These are phyloP conservation scores for Spiraea crenata DNA, from an alignment of 331 rosid genomes.

Conservation along the genomic window DNA sequence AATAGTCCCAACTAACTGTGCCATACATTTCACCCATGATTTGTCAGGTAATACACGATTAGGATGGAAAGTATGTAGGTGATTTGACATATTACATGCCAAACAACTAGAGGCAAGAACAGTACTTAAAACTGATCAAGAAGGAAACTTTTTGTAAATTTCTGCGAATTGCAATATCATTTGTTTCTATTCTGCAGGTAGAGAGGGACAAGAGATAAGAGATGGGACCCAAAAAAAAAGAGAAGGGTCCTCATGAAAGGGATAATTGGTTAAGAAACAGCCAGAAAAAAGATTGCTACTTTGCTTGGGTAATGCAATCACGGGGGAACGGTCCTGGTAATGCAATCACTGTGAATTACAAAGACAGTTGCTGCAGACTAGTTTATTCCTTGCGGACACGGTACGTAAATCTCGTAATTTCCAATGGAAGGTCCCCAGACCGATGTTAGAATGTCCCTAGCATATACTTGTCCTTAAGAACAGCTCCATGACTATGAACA, in stretches of 20 bases:
- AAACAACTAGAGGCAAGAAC: neutral
- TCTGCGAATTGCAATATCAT: too few relatives aligned
- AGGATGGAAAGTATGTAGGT: neutral
- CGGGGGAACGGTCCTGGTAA: slow-evolving; percentile 15
- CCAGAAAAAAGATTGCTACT: neutral
- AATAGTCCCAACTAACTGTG: neutral
- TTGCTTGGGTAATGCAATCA: slow-evolving; percentile 16
- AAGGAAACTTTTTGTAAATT: too few relatives aligned
- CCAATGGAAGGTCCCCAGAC: neutral
- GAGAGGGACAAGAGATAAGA: neutral
- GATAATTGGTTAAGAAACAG: neutral
- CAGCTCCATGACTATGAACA: neutral
- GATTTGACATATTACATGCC: neutral
- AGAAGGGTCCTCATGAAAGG: neutral
- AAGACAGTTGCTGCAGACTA: neutral
- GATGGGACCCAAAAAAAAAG: neutral
- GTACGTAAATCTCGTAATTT: neutral
- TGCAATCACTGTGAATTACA: neutral
- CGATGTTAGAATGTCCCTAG: neutral
- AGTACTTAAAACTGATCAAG: neutral
- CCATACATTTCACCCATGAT: neutral
- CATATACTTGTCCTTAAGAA: neutral
- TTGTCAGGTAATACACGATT: neutral
- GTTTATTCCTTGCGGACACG: slow-evolving; percentile 13
- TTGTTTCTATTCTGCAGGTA: too few relatives aligned